phyloP scores from a whole-genome alignment of 768 basidiomycete species.

The Psilocybe tampanensis region DNA sequence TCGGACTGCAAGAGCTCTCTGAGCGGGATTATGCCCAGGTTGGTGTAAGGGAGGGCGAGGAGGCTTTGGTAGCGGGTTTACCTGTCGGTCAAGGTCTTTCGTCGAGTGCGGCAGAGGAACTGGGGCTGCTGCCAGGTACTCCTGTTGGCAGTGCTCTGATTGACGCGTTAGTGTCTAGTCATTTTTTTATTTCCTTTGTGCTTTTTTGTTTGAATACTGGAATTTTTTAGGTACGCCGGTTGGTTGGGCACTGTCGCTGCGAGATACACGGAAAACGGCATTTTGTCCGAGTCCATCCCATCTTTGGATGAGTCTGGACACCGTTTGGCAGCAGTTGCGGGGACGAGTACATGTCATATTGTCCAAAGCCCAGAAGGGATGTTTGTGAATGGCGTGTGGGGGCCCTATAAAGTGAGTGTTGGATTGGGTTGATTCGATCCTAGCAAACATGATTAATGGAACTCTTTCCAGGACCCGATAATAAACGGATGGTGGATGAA shows the following conservation, averaged over 20 bases:
- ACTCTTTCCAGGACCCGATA: constrained; percentile 68
- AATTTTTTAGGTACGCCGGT: constrained; percentile 82
- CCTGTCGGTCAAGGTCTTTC: constrained; percentile 87
- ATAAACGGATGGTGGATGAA: constrained; percentile 99
- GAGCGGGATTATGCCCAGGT: constrained; percentile 74
- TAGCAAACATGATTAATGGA: neutral
- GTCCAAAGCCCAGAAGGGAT: constrained; percentile 85
- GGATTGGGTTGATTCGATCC: neutral
- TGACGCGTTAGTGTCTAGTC: constrained; percentile 69
- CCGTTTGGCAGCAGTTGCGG: constrained; percentile 90
- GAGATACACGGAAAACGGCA: constrained; percentile 54
- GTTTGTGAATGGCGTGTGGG: constrained; percentile 93
- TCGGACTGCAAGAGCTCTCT: constrained; percentile 76
- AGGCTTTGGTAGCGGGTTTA: constrained; percentile 78
- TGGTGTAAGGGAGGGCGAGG: constrained; percentile 59
- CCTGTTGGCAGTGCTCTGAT: constrained; percentile 94
- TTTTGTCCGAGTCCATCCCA: constrained; percentile 54
- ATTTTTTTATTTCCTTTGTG: neutral
- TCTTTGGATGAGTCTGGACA: constrained; percentile 75
- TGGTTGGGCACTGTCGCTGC: constrained; percentile 97
- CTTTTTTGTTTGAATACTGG: neutral
- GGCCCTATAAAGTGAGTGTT: constrained; percentile 69
- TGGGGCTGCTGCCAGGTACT: constrained; percentile 85
- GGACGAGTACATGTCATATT: constrained; percentile 95
- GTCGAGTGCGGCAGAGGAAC: constrained; percentile 75